Evolutionary conservation across 2,329 filamentous ascomycete genomes (phyloP), one percentile per base, ranked within the genome.

Genomic region (Nemania abortiva): DNA sequence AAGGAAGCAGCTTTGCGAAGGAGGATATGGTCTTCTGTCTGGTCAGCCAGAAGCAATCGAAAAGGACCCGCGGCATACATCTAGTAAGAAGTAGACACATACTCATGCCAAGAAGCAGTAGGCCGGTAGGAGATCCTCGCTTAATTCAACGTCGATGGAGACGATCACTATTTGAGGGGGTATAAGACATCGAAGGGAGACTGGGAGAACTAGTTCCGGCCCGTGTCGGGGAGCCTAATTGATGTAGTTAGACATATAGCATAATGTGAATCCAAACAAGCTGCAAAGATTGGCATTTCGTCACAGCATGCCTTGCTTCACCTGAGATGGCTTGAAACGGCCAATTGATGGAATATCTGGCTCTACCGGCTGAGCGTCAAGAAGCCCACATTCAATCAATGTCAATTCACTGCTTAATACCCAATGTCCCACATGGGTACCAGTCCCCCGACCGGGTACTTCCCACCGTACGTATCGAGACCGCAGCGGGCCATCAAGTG

Each of bases 131-230:
- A 11, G 5, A 18, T 18, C 42, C 18, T 47, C n/a, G 42, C 2
- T 22, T 6, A 6, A 37, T 37, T 27, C 24, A 13, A 9, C 24
- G 11, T 29, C 10, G 20, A n/a, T 18, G 6, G 50, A 53, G 11
- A 24, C 13, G 24, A 6, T n/a, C 11, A 55, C 6, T 29, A n/a
- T n/a, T 20, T 20, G n/a, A 34, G 29, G 18, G 7, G 29, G 18
- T 34, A 55, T 55, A 37, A 27, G 27, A 55, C 52, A 55, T 55
- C 52, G 18, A 55, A n/a, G 6, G 29, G 52, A 55, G 15, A 37
- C n/a, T 37, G 9, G 6, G 34, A 9, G 15, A 15, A 20, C n/a
- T 20, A 27, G 27, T 6, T 55, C 6, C 6, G 37, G 27, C 6
- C 18, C 27, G 52, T 18, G 29, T 27, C 18, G 29, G 15, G 5